Evolutionary conservation across 305 asterid species (phyloP), one percentile per base, ranked within the genome.

Genomic region (Plantago lanceolata): DNA sequence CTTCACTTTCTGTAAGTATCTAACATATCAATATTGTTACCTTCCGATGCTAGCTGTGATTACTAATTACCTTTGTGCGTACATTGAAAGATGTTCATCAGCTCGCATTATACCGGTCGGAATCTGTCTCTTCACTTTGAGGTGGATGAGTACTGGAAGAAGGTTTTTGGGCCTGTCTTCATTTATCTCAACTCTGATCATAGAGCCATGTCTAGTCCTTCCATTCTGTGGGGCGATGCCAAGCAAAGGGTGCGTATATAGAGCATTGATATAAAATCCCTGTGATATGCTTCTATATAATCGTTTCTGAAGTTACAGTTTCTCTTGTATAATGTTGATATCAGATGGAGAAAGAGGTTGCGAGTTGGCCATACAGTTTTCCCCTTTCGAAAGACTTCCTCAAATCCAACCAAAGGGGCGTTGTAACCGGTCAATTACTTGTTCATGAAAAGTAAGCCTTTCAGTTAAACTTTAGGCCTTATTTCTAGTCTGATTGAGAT

Each of bases 111-210:
- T 53, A 79, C 84, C 11, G 96, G 94, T 20, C 66, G 62, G 6
- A 11, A 40, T 2, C 69, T 78, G 11, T 81, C 81, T 48, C 70
- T 84, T 8, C 61, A 45, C 37, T 40, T 89, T 55, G 69, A 75
- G 24, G 24, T 76, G n/a, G 91, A 93, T 12, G 91, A 89, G 70
- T 62, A 71, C 2, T 89, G 94, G 97, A 85, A 81, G 61, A 87
- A 76, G 58, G 94, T 85, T 3, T 83, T 81, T 16, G 94, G 97
- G 1, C 95, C 95, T 0, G 79, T 89, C 57, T 83, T 83, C 65
- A 19, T 87, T 12, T 83, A 87, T 61, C 72, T 88, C 20, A 85
- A 88, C 68, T 79, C 91, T 0, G 4, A 54, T 16, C 82, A 63
- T 51, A 56, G 79, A 2, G 26, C 49, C n/a, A 71, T 13, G 17